Conservation (phyloP, 805 yeast genomes). For the Schwanniomyces sp. region DNA sequence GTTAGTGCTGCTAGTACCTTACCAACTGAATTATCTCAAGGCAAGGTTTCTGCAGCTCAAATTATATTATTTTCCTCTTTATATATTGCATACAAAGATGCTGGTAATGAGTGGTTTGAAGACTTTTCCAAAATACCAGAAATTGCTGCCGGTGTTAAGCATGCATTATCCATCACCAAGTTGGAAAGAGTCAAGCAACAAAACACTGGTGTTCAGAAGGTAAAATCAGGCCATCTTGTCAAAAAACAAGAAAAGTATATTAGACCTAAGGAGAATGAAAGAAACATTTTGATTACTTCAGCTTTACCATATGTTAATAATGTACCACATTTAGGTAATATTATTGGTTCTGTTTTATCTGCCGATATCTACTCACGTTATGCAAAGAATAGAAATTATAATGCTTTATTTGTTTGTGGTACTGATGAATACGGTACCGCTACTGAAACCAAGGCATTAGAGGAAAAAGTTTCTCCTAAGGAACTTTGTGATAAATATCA, state of each 20-base stretch:
- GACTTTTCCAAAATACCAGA: slow-evolving; percentile 36
- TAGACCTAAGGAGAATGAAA: slow-evolving; percentile 65
- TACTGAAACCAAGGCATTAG: slow-evolving; percentile 96
- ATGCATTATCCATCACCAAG: slow-evolving; percentile 47
- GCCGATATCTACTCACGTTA: slow-evolving; percentile 95
- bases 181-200: slow-evolving; percentile 39
- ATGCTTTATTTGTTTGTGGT: slow-evolving; percentile 87
- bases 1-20: slow-evolving; percentile 8
- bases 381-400: slow-evolving; percentile 84
- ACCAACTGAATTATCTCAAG: slow-evolving; percentile 8
- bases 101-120: slow-evolving; percentile 37
- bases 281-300: slow-evolving; percentile 87
- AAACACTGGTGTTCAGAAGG: slow-evolving; percentile 39
- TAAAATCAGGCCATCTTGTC: slow-evolving; percentile 31
- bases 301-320: slow-evolving; percentile 98
- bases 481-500: slow-evolving; percentile 91
- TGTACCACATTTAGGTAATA: slow-evolving; percentile 97
- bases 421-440: slow-evolving; percentile 99
- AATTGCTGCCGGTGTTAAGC: slow-evolving; percentile 46
- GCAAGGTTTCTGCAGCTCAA: slow-evolving; percentile 47
- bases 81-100: slow-evolving; percentile 42
- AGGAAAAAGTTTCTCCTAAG: slow-evolving; percentile 85
- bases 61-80: slow-evolving; percentile 59
- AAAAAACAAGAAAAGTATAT: slow-evolving; percentile 27
- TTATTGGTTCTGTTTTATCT: slow-evolving; percentile 88